Percentiles rank a stretch among this genome's conserved stretches.
Evolutionary conservation across 768 basidiomycete species (phyloP).

Genomic region (Mrakia hoshinonis): DNA sequence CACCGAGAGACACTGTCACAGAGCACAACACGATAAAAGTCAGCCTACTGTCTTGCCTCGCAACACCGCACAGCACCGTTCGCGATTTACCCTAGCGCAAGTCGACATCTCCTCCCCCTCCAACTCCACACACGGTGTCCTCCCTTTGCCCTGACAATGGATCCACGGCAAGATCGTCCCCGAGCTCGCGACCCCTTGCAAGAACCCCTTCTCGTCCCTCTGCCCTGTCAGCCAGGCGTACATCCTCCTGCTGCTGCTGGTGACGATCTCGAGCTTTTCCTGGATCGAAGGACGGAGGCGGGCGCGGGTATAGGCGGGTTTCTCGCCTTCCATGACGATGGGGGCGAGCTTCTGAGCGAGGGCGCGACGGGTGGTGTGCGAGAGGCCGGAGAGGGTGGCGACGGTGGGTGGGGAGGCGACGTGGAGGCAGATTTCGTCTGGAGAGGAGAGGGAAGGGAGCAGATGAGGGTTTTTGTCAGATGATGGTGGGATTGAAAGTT

Average conservation of each 20-base stretch:
- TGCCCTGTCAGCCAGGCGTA: neutral
- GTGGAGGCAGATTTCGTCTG: conserved; percentile 4
- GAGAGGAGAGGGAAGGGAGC: neutral
- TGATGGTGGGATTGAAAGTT: neutral
- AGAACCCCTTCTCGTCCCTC: neutral
- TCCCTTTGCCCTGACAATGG: neutral
- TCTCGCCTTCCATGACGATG: neutral
- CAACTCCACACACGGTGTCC: neutral
- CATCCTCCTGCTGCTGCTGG: neutral
- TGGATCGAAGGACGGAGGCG: neutral
- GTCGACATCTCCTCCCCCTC: neutral
- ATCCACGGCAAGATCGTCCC: neutral
- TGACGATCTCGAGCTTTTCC: neutral
- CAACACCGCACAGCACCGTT: neutral
- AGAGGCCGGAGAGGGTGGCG: neutral
- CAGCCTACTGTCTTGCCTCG: neutral
- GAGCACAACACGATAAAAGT: neutral
- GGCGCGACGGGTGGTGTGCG: neutral
- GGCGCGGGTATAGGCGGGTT: neutral
- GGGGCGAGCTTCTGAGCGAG: neutral
- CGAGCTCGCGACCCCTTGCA: neutral
- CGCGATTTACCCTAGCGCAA: neutral
- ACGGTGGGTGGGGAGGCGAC: neutral
- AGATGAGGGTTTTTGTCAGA: no score
- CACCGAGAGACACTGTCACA: neutral